Percentiles rank a stretch among this genome's conserved stretches.
These are phyloP conservation scores for Vitis labrusca DNA, from an alignment of 164 flowering plant genomes.

Conservation along the genomic window DNA sequence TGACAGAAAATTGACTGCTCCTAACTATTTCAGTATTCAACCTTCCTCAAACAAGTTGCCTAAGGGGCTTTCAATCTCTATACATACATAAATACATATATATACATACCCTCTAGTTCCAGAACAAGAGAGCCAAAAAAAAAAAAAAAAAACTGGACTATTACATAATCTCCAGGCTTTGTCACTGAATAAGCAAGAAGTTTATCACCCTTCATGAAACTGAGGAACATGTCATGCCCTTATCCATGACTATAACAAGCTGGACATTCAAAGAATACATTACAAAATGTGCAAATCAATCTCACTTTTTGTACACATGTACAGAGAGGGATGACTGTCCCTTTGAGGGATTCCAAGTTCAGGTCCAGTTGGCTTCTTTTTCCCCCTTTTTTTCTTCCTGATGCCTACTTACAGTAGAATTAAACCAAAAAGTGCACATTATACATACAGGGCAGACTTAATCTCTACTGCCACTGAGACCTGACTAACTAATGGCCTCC, in stretches of 20 bases:
- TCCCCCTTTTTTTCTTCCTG: slow-evolving; percentile 3
- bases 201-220: slow-evolving; percentile 7
- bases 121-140: slow-evolving; percentile 7
- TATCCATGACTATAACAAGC: slow-evolving; percentile 17
- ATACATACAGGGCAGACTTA: slow-evolving; percentile 21
- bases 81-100: neutral
- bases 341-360: slow-evolving; percentile 12
- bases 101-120: slow-evolving; percentile 5
- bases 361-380: slow-evolving; percentile 7
- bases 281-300: slow-evolving; percentile 29
- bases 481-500: slow-evolving; percentile 50
- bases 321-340: slow-evolving; percentile 21
- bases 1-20: neutral
- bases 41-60: slow-evolving; percentile 19
- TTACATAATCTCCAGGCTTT: neutral
- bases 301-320: slow-evolving; percentile 41
- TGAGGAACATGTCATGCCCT: slow-evolving; percentile 8
- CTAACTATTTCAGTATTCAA: slow-evolving; percentile 6
- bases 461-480: slow-evolving; percentile 20
- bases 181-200: neutral
- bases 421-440: slow-evolving; percentile 14
- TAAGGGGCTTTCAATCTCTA: slow-evolving; percentile 5
- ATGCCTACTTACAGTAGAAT: slow-evolving; percentile 10
- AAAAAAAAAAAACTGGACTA: neutral
- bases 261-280: slow-evolving; percentile 29